phyloP scores from a whole-genome alignment of 2,329 filamentous ascomycete genomes.

The Cordyceps javanica region DNA sequence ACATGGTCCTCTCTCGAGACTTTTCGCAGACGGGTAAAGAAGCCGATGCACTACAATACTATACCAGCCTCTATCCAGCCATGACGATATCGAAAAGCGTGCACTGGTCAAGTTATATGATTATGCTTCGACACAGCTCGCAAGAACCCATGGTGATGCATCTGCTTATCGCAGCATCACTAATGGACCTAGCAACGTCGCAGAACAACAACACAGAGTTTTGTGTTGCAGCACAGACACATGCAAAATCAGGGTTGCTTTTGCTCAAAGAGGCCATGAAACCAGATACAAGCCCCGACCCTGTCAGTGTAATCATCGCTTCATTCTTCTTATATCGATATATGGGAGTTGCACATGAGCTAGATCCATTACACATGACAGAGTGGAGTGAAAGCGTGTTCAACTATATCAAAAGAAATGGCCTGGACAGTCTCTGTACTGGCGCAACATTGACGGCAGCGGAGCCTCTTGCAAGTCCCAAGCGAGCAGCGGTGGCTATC shows the following conservation, averaged over 20 bases:
- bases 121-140: neutral
- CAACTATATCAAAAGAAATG: neutral
- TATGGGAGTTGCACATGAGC: neutral
- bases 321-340: slow-evolving; percentile 3
- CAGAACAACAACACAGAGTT: neutral
- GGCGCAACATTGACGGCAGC: neutral
- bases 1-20: neutral
- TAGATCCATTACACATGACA: neutral
- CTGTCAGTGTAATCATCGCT: neutral
- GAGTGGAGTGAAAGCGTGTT: neutral
- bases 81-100: slow-evolving; percentile 5
- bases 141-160: slow-evolving; percentile 9
- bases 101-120: slow-evolving; percentile 3
- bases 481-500: neutral
- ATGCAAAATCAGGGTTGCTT: neutral
- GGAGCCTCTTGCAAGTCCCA: no score
- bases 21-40: slow-evolving; percentile 4
- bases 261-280: neutral
- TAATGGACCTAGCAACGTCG: neutral
- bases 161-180: neutral
- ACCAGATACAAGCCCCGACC: neutral
- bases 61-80: slow-evolving; percentile 1
- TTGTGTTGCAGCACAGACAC: neutral
- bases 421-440: neutral
- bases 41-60: slow-evolving; percentile 1